Evolutionary conservation across 768 basidiomycete genomes (phyloP).

Genomic region (Trametes cubensis): DNA sequence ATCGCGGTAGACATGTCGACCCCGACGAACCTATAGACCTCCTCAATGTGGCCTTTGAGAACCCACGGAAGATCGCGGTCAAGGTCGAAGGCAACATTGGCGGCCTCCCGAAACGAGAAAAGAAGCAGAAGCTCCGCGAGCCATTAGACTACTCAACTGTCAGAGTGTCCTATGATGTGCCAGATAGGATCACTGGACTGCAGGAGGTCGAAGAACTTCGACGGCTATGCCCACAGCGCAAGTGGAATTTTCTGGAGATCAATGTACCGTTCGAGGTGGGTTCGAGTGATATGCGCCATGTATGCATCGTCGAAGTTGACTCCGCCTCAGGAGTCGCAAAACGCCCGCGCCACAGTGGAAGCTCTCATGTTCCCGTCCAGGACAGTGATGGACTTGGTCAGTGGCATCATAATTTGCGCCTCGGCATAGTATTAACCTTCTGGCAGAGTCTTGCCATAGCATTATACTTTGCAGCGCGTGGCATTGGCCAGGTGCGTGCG

Average conservation of each 20-base stretch:
- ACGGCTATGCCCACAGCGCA: constrained; percentile 71
- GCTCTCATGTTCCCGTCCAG: constrained; percentile 75
- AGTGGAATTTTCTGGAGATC: constrained; percentile 85
- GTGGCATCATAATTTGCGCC: constrained; percentile 29
- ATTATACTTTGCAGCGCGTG: constrained; percentile 90
- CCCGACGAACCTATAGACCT: constrained; percentile 84
- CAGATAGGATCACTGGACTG: constrained; percentile 84
- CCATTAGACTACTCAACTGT: constrained; percentile 28
- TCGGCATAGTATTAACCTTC: not conserved
- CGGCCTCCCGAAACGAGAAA: constrained; percentile 44
- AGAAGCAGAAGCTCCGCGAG: constrained; percentile 42
- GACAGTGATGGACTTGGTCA: constrained; percentile 90
- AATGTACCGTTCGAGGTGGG: constrained; percentile 3
- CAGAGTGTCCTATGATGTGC: constrained; percentile 66
- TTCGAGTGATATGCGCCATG: not conserved
- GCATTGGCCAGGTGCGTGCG: constrained; percentile 59
- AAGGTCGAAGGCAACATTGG: constrained; percentile 50
- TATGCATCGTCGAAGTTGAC: too few species aligned
- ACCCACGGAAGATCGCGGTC: constrained; percentile 74
- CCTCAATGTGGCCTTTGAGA: constrained; percentile 93
- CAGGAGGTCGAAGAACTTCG: constrained; percentile 78
- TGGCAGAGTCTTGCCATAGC: constrained; percentile 86
- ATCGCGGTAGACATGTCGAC: constrained; percentile 62
- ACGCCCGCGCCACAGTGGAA: constrained; percentile 56
- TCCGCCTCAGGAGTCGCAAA: constrained; percentile 64